Evolutionary conservation across 148 eudicot species (phyloP), one percentile per base, ranked within the genome.

Genomic region (Vaccinium macrocarpon): DNA sequence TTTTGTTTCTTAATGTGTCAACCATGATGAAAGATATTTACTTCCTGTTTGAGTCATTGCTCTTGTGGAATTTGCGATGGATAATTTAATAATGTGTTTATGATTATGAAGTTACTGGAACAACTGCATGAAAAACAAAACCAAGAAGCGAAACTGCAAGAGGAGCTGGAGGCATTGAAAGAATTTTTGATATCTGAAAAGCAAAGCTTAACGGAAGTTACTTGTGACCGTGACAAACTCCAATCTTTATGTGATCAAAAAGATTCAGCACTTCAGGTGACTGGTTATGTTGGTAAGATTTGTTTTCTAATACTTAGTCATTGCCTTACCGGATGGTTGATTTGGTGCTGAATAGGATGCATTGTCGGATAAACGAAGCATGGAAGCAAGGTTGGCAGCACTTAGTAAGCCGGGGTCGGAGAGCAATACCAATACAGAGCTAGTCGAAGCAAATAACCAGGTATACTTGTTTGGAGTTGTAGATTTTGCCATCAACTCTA

Each of bases 191-290:
- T 81, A 71, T 77, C 85, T 49, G 94, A 97, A 81, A 92, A 89
- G 86, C 87, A 92, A 73, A 90, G 89, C 82, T 64, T 92, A 78
- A 86, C 86, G 50, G 94, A 90, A 86, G 64, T 94, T 57, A 87
- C 87, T 32, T 74, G 56, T 79, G 95, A 94, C 59, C 82, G 89
- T 79, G 95, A 93, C 78, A 85, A 81, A 80, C 86, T 94, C 72
- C 87, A 89, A 88, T 88, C 90, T 53, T 87, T 90, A 71, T 91
- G 92, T 84, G 93, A 92, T 53, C 90, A 93, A 82, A 95, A 92
- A 83, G 95, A 95, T 80, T 87, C 94, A 15, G 90, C 90, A 49
- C 94, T 95, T 61, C 93, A 94, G 98, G 99, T 97, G 21, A 83
- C 18, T 66, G 57, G 62, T 19, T 84, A 8, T 35, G 55, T 66